These are phyloP conservation scores for Paecilomyces sp. DNA, from an alignment of 2,329 filamentous ascomycete species.

Conservation along the genomic window DNA sequence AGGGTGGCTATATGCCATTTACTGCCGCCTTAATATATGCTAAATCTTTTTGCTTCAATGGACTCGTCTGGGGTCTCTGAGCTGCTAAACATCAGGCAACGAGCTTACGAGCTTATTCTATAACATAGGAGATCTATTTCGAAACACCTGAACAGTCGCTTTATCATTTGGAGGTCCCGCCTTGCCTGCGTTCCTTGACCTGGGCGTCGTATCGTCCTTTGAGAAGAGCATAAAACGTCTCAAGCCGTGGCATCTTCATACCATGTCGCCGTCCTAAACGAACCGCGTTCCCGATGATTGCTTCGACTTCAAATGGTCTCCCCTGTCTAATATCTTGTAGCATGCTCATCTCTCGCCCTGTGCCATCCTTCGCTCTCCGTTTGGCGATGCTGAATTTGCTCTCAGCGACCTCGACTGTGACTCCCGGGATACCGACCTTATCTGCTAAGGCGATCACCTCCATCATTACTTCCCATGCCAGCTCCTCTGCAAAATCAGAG, in stretches of 20 bases:
- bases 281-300: conserved; percentile 43
- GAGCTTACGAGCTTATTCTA: too few species aligned
- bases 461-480: conserved; percentile 37
- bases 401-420: conserved; percentile 30
- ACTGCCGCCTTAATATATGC: too few species aligned
- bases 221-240: conserved; percentile 39
- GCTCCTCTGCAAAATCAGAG: conserved; percentile 28
- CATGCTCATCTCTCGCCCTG: conserved; percentile 44
- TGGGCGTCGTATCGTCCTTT: conserved; percentile 21
- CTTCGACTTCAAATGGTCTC: conserved; percentile 43
- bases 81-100: too few species aligned
- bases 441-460: conserved; percentile 38
- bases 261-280: conserved; percentile 33
- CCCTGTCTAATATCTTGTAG: conserved; percentile 38
- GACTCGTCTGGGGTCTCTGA: too few species aligned
- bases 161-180: background rate
- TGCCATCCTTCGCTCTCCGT: conserved; percentile 23
- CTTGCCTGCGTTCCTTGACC: background rate
- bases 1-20: too few species aligned
- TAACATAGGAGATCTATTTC: too few species aligned
- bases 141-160: background rate
- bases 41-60: too few species aligned
- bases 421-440: conserved; percentile 29
- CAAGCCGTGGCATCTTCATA: conserved; percentile 35
- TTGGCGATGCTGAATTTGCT: conserved; percentile 31